These are phyloP conservation scores for Phytopythium litorale DNA, from an alignment of 352 stramenopile genomes.

Conservation along the genomic window DNA sequence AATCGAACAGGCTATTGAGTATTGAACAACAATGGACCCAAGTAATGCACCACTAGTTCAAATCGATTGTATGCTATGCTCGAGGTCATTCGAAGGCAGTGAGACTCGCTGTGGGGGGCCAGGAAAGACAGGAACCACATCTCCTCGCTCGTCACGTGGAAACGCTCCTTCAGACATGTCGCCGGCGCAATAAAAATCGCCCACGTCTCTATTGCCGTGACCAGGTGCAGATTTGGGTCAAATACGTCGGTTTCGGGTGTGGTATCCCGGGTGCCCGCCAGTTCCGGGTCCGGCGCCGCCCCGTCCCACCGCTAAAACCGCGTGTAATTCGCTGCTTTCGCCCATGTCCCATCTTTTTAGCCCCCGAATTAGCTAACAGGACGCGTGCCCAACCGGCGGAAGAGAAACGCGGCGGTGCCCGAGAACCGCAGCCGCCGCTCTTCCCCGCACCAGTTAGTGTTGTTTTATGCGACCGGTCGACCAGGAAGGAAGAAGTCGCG, in stretches of 20 bases:
- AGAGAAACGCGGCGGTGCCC: slow-evolving; percentile 1
- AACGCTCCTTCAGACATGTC: neutral
- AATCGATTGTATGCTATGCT: too few relatives aligned
- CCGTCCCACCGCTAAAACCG: neutral
- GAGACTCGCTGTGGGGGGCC: too few relatives aligned
- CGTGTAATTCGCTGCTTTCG: neutral
- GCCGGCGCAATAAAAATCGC: neutral
- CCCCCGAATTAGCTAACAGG: neutral
- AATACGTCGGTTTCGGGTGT: neutral
- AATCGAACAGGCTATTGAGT: too few relatives aligned
- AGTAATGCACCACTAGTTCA: too few relatives aligned
- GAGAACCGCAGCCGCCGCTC: neutral
- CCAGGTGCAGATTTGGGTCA: neutral
- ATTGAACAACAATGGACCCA: too few relatives aligned
- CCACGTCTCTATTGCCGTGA: neutral
- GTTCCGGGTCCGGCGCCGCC: neutral
- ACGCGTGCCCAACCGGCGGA: neutral
- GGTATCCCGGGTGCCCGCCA: neutral
- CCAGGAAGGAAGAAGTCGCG: neutral
- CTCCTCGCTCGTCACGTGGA: neutral
- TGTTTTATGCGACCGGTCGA: slow-evolving; percentile 2
- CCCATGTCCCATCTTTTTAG: neutral
- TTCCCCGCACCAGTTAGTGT: neutral
- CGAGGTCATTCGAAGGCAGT: too few relatives aligned
- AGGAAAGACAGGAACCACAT: neutral